Conservation (phyloP, 2,329 filamentous ascomycete species). For the Geosmithia morbida region DNA sequence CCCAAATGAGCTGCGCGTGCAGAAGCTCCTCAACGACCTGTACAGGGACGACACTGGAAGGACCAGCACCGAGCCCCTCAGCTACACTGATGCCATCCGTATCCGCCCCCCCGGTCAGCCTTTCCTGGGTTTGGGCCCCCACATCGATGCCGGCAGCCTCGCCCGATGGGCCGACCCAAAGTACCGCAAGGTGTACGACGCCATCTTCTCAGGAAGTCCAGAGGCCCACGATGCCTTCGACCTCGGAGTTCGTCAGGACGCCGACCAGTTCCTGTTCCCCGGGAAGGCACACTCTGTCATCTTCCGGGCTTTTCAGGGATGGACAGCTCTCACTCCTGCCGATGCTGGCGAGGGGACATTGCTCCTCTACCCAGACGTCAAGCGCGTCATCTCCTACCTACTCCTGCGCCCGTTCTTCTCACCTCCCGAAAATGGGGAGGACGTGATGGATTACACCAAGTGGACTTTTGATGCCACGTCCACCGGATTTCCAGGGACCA, state of each 20-base stretch:
- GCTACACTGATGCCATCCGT: conserved; percentile 23
- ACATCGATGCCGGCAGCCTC: conserved; percentile 27
- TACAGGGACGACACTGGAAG: conserved; percentile 17
- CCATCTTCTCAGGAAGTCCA: conserved; percentile 20
- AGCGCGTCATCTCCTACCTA: too few species aligned
- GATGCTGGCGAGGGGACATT: too few species aligned
- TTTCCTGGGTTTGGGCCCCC: conserved; percentile 25
- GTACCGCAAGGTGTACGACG: conserved; percentile 20
- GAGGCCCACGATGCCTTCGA: conserved; percentile 21
- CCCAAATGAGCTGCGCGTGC: conserved; percentile 19
- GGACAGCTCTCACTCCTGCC: too few species aligned
- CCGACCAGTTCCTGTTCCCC: conserved; percentile 17
- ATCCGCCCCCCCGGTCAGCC: conserved; percentile 19
- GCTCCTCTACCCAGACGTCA: too few species aligned
- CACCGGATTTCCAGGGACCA: conserved; percentile 22
- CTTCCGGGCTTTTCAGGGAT: too few species aligned
- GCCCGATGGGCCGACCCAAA: conserved; percentile 23
- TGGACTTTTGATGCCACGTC: conserved; percentile 17
- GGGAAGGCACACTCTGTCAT: conserved; percentile 6
- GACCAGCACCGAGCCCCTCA: conserved; percentile 17
- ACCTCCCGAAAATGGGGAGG: conserved; percentile 4
- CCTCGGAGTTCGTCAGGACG: conserved; percentile 16
- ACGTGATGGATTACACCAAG: conserved; percentile 19
- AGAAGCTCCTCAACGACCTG: conserved; percentile 19
- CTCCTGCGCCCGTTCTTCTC: too few species aligned